A percentile compares a stretch with the other conserved stretches of the same genome.
Evolutionary conservation across 129 eudicot species (phyloP).

Genomic region (Pittosporum tobira): DNA sequence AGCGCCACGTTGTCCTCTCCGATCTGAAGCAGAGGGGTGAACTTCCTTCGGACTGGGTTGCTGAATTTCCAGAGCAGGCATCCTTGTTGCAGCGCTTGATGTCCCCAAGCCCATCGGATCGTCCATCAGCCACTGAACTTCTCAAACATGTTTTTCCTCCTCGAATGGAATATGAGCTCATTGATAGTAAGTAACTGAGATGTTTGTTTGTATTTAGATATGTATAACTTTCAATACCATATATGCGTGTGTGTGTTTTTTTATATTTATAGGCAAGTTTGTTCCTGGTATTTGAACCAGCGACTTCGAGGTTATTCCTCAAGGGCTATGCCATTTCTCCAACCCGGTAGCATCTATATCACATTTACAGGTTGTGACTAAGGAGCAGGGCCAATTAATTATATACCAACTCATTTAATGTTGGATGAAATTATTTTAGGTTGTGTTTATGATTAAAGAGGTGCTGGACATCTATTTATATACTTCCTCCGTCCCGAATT

Average conservation of each 20-base stretch:
- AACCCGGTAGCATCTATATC: no score
- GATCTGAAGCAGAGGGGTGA: constrained; percentile 73
- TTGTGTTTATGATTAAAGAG: no score
- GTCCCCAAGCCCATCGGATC: constrained; percentile 87
- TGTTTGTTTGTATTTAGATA: not conserved
- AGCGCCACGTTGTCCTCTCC: constrained; percentile 73
- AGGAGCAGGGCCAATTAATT: no score
- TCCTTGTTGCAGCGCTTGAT: constrained; percentile 59
- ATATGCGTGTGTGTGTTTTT: no score
- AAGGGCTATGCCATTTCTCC: no score
- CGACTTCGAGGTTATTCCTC: no score
- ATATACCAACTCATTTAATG: no score
- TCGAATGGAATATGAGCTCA: constrained; percentile 74
- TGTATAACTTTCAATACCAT: not conserved
- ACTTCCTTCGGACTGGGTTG: constrained; percentile 74
- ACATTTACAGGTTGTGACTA: not conserved
- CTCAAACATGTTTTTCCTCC: constrained; percentile 92
- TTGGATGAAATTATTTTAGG: no score
- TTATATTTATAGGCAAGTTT: no score
- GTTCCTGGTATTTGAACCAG: no score
- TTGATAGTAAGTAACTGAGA: constrained; percentile 59
- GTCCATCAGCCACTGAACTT: constrained; percentile 91
- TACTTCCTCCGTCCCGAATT: no score
- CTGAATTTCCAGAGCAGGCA: constrained; percentile 87
- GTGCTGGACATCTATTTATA: no score